Evolutionary conservation across 1,139 yeast species (phyloP).

Genomic region (Geotrichum aggregatum): DNA sequence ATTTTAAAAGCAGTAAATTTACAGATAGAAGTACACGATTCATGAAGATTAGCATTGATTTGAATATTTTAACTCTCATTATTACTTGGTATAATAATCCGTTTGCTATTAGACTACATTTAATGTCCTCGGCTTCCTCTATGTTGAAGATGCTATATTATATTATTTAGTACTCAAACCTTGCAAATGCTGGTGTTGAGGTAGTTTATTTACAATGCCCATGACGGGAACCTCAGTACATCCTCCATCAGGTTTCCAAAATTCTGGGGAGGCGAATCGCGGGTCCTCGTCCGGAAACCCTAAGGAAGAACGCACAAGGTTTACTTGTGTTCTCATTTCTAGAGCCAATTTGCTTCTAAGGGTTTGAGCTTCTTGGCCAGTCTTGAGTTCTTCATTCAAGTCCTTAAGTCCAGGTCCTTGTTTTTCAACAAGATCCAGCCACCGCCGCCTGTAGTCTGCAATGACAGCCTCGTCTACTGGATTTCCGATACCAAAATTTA

Average conservation of each 20-base stretch:
- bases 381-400: conserved; percentile 55
- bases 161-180: not conserved
- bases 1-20: conserved; percentile 19
- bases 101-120: not conserved
- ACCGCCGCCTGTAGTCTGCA: conserved; percentile 56
- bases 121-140: not conserved
- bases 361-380: conserved; percentile 58
- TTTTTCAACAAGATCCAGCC: conserved; percentile 60
- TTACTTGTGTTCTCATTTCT: conserved; percentile 60
- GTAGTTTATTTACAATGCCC: conserved; percentile 22
- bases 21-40: conserved; percentile 1
- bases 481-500: conserved; percentile 69
- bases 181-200: conserved; percentile 12
- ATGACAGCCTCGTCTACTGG: conserved; percentile 62
- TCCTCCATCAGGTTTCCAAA: conserved; percentile 50
- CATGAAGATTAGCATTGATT: not conserved
- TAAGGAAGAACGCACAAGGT: conserved; percentile 52
- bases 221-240: conserved; percentile 22
- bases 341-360: conserved; percentile 70
- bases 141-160: conserved; percentile 3
- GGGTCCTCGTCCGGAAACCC: conserved; percentile 44
- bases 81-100: not conserved
- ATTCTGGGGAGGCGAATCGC: conserved; percentile 60
- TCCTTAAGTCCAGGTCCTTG: conserved; percentile 42
- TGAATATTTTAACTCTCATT: not conserved